Base-by-base conservation (phyloP, 2,329 filamentous ascomycete species). In the Nectriaceae sp. region DNA sequence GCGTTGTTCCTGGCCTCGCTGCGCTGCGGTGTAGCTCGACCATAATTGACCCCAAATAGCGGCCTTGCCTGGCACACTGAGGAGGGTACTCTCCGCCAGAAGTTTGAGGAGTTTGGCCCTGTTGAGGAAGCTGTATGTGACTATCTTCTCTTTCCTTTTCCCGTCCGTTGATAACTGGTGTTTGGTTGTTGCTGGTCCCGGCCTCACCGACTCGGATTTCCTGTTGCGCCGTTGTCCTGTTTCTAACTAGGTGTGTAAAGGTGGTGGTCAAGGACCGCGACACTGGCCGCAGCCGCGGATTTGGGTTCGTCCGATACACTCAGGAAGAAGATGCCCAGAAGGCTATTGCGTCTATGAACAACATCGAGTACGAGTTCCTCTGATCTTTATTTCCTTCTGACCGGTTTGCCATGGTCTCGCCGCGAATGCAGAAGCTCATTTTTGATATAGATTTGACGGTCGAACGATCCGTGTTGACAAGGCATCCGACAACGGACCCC, bases 31-130 rank as follows among this genome's bases (percentile, higher is more conserved):
- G 8, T 21, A 8, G 37, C 37, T 5, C 8, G 10, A 39, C 13
- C 19, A 21, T 39, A 5, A 46, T 65, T 68, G 47, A 67, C 48
- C 22, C 40, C 36, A 40, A 39, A 20, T 40, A 96, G 93, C 68
- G 94, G 94, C 81, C 90, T 99, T 62, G 90, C 94, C 66, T 99
- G 94, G 94, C 92, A 97, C 77, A 99, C 94, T 57, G 91, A 95
- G 72, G 93, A 97, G 74, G 75, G 76, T 38, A 91, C 89, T 60
- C 79, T 99, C 59, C 88, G 89, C 66, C 77, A 87, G 68, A 96
- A 96, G 74, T 99, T 99, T 71, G 87, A 93, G 71, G 87, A 94
- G 71, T 97, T 90, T 67, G 93, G 93, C 52, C 77, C 79, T 36
- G 88, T 99, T 60, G 91, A 97, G 70, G 93, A 99, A 84, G 94